Evolutionary conservation across 331 rosid species (phyloP), one percentile per base, ranked within the genome.

Genomic region (Prunus yedoensis): DNA sequence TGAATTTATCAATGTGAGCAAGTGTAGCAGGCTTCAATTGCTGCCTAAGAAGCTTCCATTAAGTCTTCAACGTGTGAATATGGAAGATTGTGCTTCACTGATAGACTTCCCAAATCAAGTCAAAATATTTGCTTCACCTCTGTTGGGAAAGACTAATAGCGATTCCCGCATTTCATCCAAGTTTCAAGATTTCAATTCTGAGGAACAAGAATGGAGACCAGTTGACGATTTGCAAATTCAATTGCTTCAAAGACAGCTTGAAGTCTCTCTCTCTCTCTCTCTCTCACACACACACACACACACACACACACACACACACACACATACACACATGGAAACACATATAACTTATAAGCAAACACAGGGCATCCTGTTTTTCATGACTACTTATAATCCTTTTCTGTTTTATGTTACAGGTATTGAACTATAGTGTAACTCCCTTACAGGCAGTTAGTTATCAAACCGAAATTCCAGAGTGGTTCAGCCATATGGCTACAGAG

Each of bases 1-100:
- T 35, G 41, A 35, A 35, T 62, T 79, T 0, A 35, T 35, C 41
- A 0, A 4, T n/a, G 32, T 79, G 70, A 21, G 2, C 3, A 35
- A 67, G 2, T 79, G 83, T 59, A 6, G 57, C 4, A 59, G 20
- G 21, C 79, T 79, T 67, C 16, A 67, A 4, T 16, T 2, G 11
- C 23, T 79, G 47, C 70, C 79, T 4, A 51, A 58, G n/a, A 15
- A 50, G 54, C 64, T 74, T 3, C 78, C 79, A 2, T 56, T 11
- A 5, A 52, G 73, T 67, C 11, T 49, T 7, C 23, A 10, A 20
- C 1, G 12, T 4, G 76, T 77, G 50, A 5, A 47, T 0, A 76
- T 64, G 3, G 8, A 59, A 50, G 63, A 61, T 27, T 82, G 85
- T 28, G 27, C 46, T 28, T 77, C 70, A 51, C 56, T 77, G 41